Percentiles rank a stretch among this genome's conserved stretches.
Conservation (phyloP, 805 yeast genomes). For the Candida endomychidarum region DNA sequence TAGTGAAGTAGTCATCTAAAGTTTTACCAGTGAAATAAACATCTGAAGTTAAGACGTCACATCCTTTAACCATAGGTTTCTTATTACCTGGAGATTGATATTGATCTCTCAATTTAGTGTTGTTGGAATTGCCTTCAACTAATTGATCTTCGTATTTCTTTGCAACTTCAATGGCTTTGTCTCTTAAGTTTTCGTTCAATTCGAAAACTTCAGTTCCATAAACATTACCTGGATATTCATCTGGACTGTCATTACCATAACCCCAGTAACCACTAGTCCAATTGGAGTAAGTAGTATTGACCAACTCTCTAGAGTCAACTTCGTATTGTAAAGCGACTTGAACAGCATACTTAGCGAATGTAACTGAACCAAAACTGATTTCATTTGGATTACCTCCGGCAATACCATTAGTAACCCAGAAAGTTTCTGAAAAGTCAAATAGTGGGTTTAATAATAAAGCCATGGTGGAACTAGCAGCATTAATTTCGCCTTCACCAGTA, state of each 20-base stretch:
- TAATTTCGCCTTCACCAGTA: slow-evolving; percentile 70
- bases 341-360: slow-evolving; percentile 60
- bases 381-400: slow-evolving; percentile 60
- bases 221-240: slow-evolving; percentile 50
- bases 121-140: slow-evolving; percentile 46
- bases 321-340: slow-evolving; percentile 61
- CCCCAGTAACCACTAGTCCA: slow-evolving; percentile 64
- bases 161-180: slow-evolving; percentile 57
- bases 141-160: slow-evolving; percentile 33
- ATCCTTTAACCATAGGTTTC: slow-evolving; percentile 20
- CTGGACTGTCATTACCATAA: slow-evolving; percentile 50
- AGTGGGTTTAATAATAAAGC: slow-evolving; percentile 54
- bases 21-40: slow-evolving; percentile 56
- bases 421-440: slow-evolving; percentile 59
- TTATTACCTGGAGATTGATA: slow-evolving; percentile 30
- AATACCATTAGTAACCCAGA: slow-evolving; percentile 64
- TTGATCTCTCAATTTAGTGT: slow-evolving; percentile 45
- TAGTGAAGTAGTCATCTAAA: slow-evolving; percentile 50
- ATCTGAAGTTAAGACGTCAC: slow-evolving; percentile 64
- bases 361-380: slow-evolving; percentile 60
- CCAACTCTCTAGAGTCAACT: slow-evolving; percentile 41
- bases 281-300: slow-evolving; percentile 30
- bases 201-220: slow-evolving; percentile 69
- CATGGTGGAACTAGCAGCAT: slow-evolving; percentile 59
- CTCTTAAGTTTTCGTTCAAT: slow-evolving; percentile 56